Percentiles rank a stretch among this genome's conserved stretches.
These are phyloP conservation scores for Scedosporium apiospermum DNA, from an alignment of 2,329 filamentous ascomycete species.

Conservation along the genomic window DNA sequence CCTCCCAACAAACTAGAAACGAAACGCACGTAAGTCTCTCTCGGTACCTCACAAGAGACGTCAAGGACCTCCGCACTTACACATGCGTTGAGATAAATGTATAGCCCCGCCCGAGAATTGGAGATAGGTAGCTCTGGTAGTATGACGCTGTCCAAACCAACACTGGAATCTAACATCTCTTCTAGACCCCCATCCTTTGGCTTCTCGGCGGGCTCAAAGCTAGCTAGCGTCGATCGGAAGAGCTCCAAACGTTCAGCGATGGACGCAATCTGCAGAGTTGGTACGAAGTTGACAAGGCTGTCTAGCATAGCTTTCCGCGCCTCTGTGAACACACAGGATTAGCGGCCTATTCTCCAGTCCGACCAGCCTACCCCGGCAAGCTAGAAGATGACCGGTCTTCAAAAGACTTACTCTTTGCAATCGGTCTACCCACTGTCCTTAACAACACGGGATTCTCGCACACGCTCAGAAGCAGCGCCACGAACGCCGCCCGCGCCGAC, in stretches of 20 bases:
- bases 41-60: no score
- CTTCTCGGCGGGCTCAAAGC: slow-evolving; percentile 44
- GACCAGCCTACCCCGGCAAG: not conserved
- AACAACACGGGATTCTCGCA: slow-evolving; percentile 51
- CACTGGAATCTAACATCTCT: slow-evolving; percentile 46
- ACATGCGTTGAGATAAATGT: slow-evolving; percentile 74
- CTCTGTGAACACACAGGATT: slow-evolving; percentile 19
- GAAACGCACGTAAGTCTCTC: not conserved
- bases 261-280: slow-evolving; percentile 46
- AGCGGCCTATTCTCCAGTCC: not conserved
- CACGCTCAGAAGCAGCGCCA: slow-evolving; percentile 51
- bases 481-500: slow-evolving; percentile 51
- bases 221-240: slow-evolving; percentile 47
- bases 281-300: slow-evolving; percentile 43
- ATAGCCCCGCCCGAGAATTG: slow-evolving; percentile 73
- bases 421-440: slow-evolving; percentile 39
- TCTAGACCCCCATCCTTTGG: slow-evolving; percentile 34
- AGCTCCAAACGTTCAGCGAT: slow-evolving; percentile 44
- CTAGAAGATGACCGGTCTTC: no score
- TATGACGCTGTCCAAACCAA: slow-evolving; percentile 45
- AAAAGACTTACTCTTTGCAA: slow-evolving; percentile 37
- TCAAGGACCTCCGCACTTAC: slow-evolving; percentile 35
- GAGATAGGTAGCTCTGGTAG: slow-evolving; percentile 57
- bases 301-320: slow-evolving; percentile 39
- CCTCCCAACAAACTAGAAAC: slow-evolving; percentile 62